Percentiles rank a stretch among this genome's conserved stretches.
Evolutionary conservation across 495 filamentous ascomycete species (phyloP).

Genomic region (Wilcoxina mikolae): DNA sequence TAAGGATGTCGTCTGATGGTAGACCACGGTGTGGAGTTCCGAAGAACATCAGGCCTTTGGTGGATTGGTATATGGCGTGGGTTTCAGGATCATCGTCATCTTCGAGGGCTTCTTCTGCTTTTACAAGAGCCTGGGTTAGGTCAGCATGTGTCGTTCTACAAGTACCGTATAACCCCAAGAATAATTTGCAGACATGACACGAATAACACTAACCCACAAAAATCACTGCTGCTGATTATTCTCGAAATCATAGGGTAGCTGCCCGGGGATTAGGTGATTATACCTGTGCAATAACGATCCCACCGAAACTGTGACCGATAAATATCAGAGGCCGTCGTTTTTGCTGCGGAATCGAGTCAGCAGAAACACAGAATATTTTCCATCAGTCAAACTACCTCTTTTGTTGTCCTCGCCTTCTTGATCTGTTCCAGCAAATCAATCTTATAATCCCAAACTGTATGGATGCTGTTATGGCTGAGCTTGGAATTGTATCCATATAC

Average conservation of each 20-base stretch:
- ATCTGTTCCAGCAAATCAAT: conserved; percentile 6
- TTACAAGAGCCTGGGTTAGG: not conserved
- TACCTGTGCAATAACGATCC: conserved; percentile 12
- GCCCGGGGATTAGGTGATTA: not conserved
- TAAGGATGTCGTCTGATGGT: conserved; percentile 8
- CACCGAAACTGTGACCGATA: conserved; percentile 15
- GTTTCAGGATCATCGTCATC: conserved; percentile 1
- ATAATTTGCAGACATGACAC: too few relatives aligned
- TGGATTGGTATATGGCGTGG: conserved; percentile 6
- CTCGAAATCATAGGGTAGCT: not conserved
- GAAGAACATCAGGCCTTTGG: conserved; percentile 8
- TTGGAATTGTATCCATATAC: conserved; percentile 10
- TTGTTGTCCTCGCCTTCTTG: not conserved
- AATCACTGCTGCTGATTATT: too few relatives aligned
- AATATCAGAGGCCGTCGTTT: conserved; percentile 13
- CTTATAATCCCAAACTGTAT: conserved; percentile 7
- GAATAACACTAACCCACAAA: too few relatives aligned
- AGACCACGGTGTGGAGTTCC: conserved; percentile 9
- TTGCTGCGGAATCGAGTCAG: not conserved
- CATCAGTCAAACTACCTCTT: not conserved
- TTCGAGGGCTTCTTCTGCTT: conserved; percentile 1
- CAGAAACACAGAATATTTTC: not conserved
- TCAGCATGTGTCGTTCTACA: not conserved
- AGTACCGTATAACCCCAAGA: not conserved
- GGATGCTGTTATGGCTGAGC: not conserved